phyloP scores from a whole-genome alignment of 1,139 yeast species.

The Zygosaccharomyces sapae region DNA sequence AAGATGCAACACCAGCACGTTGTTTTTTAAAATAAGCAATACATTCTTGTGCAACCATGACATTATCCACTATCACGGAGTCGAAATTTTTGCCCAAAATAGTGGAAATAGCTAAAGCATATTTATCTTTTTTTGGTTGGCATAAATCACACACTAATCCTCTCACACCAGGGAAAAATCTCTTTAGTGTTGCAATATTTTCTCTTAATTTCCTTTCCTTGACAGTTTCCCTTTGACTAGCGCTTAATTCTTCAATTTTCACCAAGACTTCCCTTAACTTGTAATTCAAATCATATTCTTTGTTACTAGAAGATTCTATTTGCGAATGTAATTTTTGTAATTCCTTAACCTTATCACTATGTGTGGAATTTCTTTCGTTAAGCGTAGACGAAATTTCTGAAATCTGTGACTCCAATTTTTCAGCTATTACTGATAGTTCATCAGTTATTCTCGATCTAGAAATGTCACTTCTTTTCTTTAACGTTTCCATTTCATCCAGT shows the following conservation, averaged over 20 bases:
- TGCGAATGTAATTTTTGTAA: slow-evolving; percentile 33
- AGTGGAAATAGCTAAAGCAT: slow-evolving; percentile 72
- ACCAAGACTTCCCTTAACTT: slow-evolving; percentile 59
- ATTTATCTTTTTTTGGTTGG: slow-evolving; percentile 71
- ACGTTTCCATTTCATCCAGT: slow-evolving; percentile 39
- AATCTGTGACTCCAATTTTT: slow-evolving; percentile 43
- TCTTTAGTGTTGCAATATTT: slow-evolving; percentile 61
- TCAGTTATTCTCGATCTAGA: slow-evolving; percentile 40
- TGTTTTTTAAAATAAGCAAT: slow-evolving; percentile 80
- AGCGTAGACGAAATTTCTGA: slow-evolving; percentile 40
- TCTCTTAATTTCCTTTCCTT: slow-evolving; percentile 68
- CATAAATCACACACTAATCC: slow-evolving; percentile 80
- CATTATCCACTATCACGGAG: slow-evolving; percentile 75
- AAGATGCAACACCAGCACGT: slow-evolving; percentile 78
- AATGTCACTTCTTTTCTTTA: slow-evolving; percentile 41
- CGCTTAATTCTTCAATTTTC: slow-evolving; percentile 65
- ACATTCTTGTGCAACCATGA: slow-evolving; percentile 75
- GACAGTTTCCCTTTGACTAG: slow-evolving; percentile 70
- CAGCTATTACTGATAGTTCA: slow-evolving; percentile 37
- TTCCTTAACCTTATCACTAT: slow-evolving; percentile 41
- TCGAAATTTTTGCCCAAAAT: slow-evolving; percentile 77
- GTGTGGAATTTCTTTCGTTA: slow-evolving; percentile 44
- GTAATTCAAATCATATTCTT: slow-evolving; percentile 50
- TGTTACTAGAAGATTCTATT: slow-evolving; percentile 38
- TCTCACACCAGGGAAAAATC: slow-evolving; percentile 73